A percentile compares a stretch with the other conserved stretches of the same genome.
These are phyloP conservation scores for Nakaseomyces bracarensis DNA, from an alignment of 1,139 yeast species.

Conservation along the genomic window DNA sequence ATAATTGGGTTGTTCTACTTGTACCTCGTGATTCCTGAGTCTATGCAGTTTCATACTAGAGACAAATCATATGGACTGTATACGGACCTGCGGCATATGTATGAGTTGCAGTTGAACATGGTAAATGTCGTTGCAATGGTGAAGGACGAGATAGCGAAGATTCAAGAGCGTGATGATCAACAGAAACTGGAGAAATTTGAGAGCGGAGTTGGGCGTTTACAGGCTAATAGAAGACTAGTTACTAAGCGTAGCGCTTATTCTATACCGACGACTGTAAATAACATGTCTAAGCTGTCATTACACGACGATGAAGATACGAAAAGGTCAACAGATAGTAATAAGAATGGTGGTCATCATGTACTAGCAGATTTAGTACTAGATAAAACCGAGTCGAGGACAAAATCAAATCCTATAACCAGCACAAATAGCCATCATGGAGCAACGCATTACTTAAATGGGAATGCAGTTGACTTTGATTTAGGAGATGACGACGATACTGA, in stretches of 20 bases:
- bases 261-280: background rate
- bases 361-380: background rate
- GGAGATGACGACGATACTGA: constrained; percentile 11
- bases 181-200: background rate
- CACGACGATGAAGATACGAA: constrained; percentile 13
- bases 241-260: constrained; percentile 5
- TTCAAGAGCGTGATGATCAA: constrained; percentile 1
- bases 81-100: constrained; percentile 30
- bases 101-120: constrained; percentile 34
- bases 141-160: constrained; percentile 24
- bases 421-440: background rate
- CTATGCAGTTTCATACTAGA: constrained; percentile 35
- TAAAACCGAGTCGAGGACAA: background rate
- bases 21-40: constrained; percentile 33
- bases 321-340: background rate
- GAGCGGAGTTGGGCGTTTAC: background rate
- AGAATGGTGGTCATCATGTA: background rate
- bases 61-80: constrained; percentile 35
- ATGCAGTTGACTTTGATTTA: constrained; percentile 8
- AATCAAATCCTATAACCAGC: background rate
- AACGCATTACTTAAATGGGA: constrained; percentile 1
- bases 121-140: constrained; percentile 33
- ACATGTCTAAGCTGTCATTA: constrained; percentile 4
- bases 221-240: background rate
- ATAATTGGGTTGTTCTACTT: constrained; percentile 34